Percentiles rank a stretch among this genome's conserved stretches.
Conservation (phyloP, 257 asterid genomes). For the Solanum medicagineum region DNA sequence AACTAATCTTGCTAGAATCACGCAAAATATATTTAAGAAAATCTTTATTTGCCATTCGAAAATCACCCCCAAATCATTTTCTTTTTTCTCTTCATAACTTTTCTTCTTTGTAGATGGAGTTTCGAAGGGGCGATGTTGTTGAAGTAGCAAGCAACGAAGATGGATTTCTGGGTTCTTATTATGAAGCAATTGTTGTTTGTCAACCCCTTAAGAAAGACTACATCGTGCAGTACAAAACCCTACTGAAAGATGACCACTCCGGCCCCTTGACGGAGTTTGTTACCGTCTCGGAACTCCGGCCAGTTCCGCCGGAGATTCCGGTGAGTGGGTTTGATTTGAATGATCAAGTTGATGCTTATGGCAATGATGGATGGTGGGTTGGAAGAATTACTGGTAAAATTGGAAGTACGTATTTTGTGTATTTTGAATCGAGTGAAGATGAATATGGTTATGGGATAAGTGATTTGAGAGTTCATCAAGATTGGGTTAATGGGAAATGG, state of each 20-base stretch:
- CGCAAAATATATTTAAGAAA: background rate
- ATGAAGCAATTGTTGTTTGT: constrained; percentile 7
- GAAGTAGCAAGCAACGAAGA: constrained; percentile 14
- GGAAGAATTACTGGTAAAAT: constrained; percentile 13
- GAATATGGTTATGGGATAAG: background rate
- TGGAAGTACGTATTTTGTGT: background rate
- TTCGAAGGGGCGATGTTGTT: background rate
- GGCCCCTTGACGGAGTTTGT: constrained; percentile 17
- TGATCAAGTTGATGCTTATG: constrained; percentile 25
- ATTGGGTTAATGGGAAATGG: background rate
- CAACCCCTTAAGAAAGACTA: background rate
- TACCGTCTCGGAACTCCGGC: constrained; percentile 12
- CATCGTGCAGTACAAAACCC: background rate
- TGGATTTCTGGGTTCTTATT: constrained; percentile 16
- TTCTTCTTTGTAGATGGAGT: background rate
- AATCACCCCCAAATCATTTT: background rate
- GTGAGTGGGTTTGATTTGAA: background rate
- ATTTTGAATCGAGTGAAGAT: background rate
- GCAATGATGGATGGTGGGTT: constrained; percentile 38
- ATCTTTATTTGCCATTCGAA: background rate
- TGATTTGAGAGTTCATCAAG: background rate
- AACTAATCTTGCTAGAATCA: background rate
- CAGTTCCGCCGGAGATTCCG: constrained; percentile 4
- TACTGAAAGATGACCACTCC: constrained; percentile 6
- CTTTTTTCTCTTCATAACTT: background rate